phyloP scores from a whole-genome alignment of 140 eudicot genomes.

The Senecio squalidus region DNA sequence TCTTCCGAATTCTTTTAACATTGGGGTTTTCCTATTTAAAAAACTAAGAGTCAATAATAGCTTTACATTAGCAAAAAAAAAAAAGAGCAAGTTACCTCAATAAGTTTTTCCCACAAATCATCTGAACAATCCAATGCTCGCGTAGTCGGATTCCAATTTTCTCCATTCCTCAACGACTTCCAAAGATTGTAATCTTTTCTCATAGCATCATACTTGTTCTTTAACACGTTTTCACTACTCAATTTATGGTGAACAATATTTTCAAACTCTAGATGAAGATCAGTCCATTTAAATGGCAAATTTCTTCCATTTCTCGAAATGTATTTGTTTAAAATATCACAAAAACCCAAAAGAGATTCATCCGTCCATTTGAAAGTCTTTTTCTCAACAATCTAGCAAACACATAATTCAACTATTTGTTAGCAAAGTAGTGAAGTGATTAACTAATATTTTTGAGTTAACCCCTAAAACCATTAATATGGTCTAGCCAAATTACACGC shows the following conservation, averaged over 20 bases:
- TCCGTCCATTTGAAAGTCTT: slow-evolving; percentile 18
- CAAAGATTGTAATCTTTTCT: slow-evolving; percentile 10
- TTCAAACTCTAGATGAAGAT: slow-evolving; percentile 14
- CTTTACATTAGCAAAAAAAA: not conserved
- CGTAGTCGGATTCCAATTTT: slow-evolving; percentile 4
- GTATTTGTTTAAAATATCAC: slow-evolving; percentile 13
- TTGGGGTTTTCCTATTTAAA: slow-evolving; percentile 9
- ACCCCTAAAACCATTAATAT: too few species aligned
- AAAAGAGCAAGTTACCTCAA: not conserved
- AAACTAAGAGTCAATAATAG: not conserved
- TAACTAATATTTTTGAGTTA: too few species aligned
- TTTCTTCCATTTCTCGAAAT: not conserved
- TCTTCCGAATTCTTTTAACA: slow-evolving; percentile 7
- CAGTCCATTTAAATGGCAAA: slow-evolving; percentile 10
- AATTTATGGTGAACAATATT: slow-evolving; percentile 1
- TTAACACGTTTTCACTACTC: slow-evolving; percentile 10
- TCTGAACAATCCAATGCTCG: slow-evolving; percentile 14
- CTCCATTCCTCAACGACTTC: slow-evolving; percentile 11
- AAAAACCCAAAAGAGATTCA: slow-evolving; percentile 5
- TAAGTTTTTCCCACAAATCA: slow-evolving; percentile 22
- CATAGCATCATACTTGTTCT: slow-evolving; percentile 24
- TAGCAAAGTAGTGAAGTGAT: too few species aligned
- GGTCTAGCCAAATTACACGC: too few species aligned
- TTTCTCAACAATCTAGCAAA: slow-evolving; percentile 4
- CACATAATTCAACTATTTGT: too few species aligned